A percentile compares a stretch with the other conserved stretches of the same genome.
Conservation (phyloP, 768 basidiomycete species). For the Strobilomyces dryophilus region DNA sequence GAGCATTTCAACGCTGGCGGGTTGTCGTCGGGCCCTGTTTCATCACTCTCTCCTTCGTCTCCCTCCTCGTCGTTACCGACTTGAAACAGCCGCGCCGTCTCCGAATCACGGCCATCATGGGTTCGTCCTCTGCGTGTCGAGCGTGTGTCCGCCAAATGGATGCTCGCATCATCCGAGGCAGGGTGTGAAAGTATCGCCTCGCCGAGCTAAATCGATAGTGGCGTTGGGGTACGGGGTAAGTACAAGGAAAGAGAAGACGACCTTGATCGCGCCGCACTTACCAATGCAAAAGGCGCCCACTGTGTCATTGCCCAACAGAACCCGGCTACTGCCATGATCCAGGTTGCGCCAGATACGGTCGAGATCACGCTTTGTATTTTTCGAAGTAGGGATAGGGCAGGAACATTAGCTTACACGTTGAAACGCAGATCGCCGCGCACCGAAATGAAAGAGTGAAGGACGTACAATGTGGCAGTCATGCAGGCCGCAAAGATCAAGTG, state of each 20-base stretch:
- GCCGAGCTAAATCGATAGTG: slow-evolving; percentile 50
- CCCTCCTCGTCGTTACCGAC: slow-evolving; percentile 22
- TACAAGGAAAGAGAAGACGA: background rate
- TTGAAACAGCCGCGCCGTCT: slow-evolving; percentile 19
- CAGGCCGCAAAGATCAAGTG: slow-evolving; percentile 70
- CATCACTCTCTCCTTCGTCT: background rate
- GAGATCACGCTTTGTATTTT: slow-evolving; percentile 56
- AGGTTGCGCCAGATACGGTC: slow-evolving; percentile 64
- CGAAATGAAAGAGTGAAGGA: slow-evolving; percentile 15
- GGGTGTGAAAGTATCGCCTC: slow-evolving; percentile 78
- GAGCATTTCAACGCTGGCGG: background rate
- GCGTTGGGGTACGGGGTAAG: slow-evolving; percentile 19
- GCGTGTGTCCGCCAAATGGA: slow-evolving; percentile 38
- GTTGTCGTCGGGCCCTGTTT: background rate
- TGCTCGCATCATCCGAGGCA: slow-evolving; percentile 32
- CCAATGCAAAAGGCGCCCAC: slow-evolving; percentile 92
- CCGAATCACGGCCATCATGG: slow-evolving; percentile 11
- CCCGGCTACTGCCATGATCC: slow-evolving; percentile 74
- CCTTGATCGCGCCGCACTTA: slow-evolving; percentile 33
- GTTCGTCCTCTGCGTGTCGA: slow-evolving; percentile 10
- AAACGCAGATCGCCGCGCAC: background rate
- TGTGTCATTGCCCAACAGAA: slow-evolving; percentile 91
- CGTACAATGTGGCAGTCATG: slow-evolving; percentile 84
- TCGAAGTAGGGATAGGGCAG: slow-evolving; percentile 5
- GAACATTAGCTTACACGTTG: slow-evolving; percentile 5